Conservation (phyloP, 2,329 filamentous ascomycete genomes). For the Trichoderma simmonsii region DNA sequence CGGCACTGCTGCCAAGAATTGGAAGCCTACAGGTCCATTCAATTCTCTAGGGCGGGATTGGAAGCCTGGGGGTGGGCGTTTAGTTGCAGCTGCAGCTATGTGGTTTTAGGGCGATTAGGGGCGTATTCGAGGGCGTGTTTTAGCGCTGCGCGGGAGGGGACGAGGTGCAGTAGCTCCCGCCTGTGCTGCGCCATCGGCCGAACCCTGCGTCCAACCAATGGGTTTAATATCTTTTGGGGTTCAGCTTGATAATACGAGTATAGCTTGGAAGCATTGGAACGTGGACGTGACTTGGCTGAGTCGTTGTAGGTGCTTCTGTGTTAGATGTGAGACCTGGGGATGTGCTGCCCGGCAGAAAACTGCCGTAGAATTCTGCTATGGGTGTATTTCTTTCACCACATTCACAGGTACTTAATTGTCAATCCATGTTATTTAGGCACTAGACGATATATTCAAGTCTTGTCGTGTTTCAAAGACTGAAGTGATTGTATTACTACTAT, state of each 20-base stretch:
- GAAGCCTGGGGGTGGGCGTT: neutral
- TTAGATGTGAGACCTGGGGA: neutral
- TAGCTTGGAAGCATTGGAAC: neutral
- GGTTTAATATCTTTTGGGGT: neutral
- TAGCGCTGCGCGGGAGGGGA: neutral
- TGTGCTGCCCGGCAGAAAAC: neutral
- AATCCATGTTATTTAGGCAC: neutral
- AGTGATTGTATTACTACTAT: neutral
- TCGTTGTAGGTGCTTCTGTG: neutral
- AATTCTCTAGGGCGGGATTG: neutral
- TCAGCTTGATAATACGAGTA: neutral
- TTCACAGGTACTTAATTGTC: neutral
- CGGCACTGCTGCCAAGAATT: neutral
- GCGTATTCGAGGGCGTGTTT: neutral
- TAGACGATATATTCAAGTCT: neutral
- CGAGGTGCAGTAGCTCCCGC: constrained; percentile 12
- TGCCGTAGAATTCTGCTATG: neutral
- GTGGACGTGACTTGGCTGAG: neutral
- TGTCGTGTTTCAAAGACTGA: neutral
- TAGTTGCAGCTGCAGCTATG: neutral
- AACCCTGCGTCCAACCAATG: neutral
- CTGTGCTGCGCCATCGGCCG: neutral
- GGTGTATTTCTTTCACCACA: neutral
- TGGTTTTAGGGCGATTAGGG: neutral
- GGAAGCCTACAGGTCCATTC: neutral